phyloP scores from a whole-genome alignment of 768 basidiomycete species.

The Termitomyces sp. region DNA sequence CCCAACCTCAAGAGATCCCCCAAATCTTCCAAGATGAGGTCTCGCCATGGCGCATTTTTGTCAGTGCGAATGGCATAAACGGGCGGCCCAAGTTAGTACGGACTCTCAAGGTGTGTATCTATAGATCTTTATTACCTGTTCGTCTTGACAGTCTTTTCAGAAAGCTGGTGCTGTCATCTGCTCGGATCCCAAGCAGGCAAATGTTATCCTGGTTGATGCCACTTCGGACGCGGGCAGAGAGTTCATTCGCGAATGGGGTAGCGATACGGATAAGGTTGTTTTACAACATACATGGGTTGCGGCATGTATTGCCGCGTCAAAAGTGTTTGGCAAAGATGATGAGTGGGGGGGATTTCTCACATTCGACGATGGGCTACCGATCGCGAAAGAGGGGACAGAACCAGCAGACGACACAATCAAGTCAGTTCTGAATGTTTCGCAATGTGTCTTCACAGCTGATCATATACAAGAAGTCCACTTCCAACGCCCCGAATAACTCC shows the following conservation, averaged over 20 bases:
- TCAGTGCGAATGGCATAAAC: conserved; percentile 53
- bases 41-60: conserved; percentile 47
- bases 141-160: conserved; percentile 30
- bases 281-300: conserved; percentile 55
- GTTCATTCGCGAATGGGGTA: conserved; percentile 59
- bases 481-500: conserved; percentile 65
- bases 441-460: conserved; percentile 6
- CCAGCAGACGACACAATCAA: conserved; percentile 37
- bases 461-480: conserved; percentile 50
- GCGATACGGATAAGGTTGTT: conserved; percentile 50
- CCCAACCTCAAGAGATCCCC: conserved; percentile 7
- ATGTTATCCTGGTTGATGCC: conserved; percentile 60
- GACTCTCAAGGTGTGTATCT: conserved; percentile 41
- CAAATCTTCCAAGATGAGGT: conserved; percentile 38
- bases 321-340: conserved; percentile 45
- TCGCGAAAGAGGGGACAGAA: conserved; percentile 37
- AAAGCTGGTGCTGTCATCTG: conserved; percentile 54
- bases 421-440: conserved; percentile 35
- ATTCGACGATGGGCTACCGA: conserved; percentile 37
- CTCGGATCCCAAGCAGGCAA: conserved; percentile 49
- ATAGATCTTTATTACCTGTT: background rate
- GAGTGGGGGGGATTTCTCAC: conserved; percentile 51
- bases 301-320: conserved; percentile 41
- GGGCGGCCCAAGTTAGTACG: conserved; percentile 53
- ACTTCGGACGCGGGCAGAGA: conserved; percentile 48